Conservation (phyloP, 805 yeast species). For the Candida nonsorbophila region DNA sequence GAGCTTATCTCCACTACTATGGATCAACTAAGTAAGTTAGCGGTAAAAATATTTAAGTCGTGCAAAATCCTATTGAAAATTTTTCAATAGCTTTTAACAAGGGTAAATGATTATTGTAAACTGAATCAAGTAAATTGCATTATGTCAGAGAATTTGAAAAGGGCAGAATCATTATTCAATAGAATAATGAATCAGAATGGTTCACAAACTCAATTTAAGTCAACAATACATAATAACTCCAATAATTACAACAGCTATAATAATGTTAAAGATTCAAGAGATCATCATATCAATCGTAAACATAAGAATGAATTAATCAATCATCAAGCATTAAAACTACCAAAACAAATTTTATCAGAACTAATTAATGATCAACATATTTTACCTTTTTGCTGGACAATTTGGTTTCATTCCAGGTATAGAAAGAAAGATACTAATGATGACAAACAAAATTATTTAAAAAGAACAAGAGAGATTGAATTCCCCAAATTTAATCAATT, state of each 20-base stretch:
- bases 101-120: too few relatives aligned
- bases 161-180: constrained; percentile 43
- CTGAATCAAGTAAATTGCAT: constrained; percentile 1
- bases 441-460: constrained; percentile 26
- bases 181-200: constrained; percentile 39
- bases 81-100: not conserved
- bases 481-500: constrained; percentile 23
- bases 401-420: constrained; percentile 42
- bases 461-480: constrained; percentile 39
- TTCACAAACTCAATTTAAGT: not conserved
- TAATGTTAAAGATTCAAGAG: constrained; percentile 4
- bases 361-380: constrained; percentile 29
- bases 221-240: constrained; percentile 1
- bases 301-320: constrained; percentile 6
- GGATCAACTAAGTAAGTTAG: constrained; percentile 24
- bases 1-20: constrained; percentile 89
- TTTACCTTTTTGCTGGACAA: constrained; percentile 44
- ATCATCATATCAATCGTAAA: not conserved
- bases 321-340: constrained; percentile 28
- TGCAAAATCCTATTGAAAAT: not conserved
- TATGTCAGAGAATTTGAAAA: constrained; percentile 42
- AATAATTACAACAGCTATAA: constrained; percentile 3
- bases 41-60: not conserved
- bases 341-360: constrained; percentile 22
- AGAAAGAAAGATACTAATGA: constrained; percentile 14